Percentiles rank a stretch among this genome's conserved stretches.
Evolutionary conservation across 2,329 filamentous ascomycete species (phyloP).

Genomic region (Talaromyces funiculosus): DNA sequence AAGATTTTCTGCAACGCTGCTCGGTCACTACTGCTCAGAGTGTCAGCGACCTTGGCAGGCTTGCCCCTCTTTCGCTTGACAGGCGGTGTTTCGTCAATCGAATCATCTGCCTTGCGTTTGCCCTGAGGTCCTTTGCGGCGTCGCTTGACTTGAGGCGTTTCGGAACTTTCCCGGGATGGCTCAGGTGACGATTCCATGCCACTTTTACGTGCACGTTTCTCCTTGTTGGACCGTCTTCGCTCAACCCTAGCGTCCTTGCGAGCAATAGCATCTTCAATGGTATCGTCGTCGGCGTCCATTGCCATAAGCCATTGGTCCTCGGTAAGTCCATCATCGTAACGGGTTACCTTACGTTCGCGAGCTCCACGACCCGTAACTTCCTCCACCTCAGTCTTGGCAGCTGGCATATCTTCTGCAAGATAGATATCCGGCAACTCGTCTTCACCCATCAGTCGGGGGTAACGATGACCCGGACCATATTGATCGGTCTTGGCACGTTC

Average conservation of each 20-base stretch:
- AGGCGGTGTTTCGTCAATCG: constrained; percentile 70
- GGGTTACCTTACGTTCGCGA: constrained; percentile 87
- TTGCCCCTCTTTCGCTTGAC: constrained; percentile 72
- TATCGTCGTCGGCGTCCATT: constrained; percentile 93
- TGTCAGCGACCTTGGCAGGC: constrained; percentile 63
- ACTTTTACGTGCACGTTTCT: constrained; percentile 50
- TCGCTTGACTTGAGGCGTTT: constrained; percentile 69
- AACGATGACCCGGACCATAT: constrained; percentile 66
- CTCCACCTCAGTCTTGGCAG: constrained; percentile 66
- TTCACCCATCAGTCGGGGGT: constrained; percentile 79
- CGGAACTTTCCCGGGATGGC: constrained; percentile 75
- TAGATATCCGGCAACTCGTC: constrained; percentile 92
- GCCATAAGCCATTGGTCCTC: constrained; percentile 99
- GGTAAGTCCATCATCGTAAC: constrained; percentile 93
- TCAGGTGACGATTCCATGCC: constrained; percentile 65
- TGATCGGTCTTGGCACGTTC: constrained; percentile 59
- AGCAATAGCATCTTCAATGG: constrained; percentile 84
- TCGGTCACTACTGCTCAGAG: constrained; percentile 64
- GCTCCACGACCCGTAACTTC: constrained; percentile 81
- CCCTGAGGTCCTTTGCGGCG: constrained; percentile 74
- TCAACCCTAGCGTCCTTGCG: constrained; percentile 83
- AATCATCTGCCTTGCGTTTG: constrained; percentile 81
- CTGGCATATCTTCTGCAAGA: constrained; percentile 74
- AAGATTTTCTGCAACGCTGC: constrained; percentile 73
- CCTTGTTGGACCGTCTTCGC: constrained; percentile 69